Evolutionary conservation across 2,329 filamentous ascomycete species (phyloP).

Genomic region (Aspergillus melleus): DNA sequence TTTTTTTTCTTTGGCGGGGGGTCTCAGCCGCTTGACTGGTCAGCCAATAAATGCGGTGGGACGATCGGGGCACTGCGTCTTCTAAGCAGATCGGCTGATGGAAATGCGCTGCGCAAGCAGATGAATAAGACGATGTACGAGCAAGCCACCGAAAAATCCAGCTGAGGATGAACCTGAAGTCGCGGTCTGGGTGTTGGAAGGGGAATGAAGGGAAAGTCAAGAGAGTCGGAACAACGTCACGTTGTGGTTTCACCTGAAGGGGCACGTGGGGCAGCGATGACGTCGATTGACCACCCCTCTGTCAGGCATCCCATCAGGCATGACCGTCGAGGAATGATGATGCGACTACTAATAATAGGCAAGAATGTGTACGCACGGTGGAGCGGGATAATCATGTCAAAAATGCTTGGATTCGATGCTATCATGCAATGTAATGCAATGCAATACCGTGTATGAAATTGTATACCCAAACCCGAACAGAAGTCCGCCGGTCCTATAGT

Average conservation of each 20-base stretch:
- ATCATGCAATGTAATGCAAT: not conserved
- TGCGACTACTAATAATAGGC: too few relatives aligned
- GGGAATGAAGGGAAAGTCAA: not conserved
- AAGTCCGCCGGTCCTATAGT: conserved; percentile 1
- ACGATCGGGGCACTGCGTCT: not conserved
- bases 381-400: not conserved
- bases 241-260: conserved; percentile 9
- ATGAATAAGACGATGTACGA: not conserved
- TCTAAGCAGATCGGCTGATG: not conserved
- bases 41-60: conserved; percentile 7
- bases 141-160: not conserved
- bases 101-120: not conserved
- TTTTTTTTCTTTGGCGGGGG: conserved; percentile 5
- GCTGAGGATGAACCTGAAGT: not conserved
- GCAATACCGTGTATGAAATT: not conserved
- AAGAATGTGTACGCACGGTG: too few relatives aligned
- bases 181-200: not conserved
- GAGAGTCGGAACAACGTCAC: conserved; percentile 5
- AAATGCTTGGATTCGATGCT: not conserved
- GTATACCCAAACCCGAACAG: not conserved
- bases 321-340: not conserved
- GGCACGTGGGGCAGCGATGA: conserved; percentile 26
- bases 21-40: conserved; percentile 8
- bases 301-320: not conserved
- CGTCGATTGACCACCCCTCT: conserved; percentile 17